Base-by-base conservation (phyloP, 202 grass and related monocot species). In the Carex sylvatica region DNA sequence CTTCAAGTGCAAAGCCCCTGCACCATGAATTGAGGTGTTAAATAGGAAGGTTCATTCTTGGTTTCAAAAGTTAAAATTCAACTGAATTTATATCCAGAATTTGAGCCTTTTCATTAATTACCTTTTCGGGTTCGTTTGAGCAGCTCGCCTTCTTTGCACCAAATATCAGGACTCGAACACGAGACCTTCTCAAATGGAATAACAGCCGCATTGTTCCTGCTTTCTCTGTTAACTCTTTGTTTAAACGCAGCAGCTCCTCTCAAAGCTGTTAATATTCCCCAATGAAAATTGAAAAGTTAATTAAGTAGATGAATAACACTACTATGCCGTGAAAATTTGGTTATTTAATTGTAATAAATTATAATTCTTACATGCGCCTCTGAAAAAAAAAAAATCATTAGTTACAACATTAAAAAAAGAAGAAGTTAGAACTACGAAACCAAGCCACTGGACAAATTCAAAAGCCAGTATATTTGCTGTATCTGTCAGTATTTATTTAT, bases 121-220 rank as follows among this genome's bases (percentile, higher is more conserved):
- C 96, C 93, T 93, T 92, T 99, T 40, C 86, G 85, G 2, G 93
- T 93, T 76, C 93, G 96, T 84, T 99, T 99, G 4, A 93, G 79
- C 83, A 99, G 65, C 44, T 92, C 89, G 20, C 96, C 93, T 80
- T 99, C 96, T 83, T 95, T 99, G 92, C 96, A 99, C 96, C 96
- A 99, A 47, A 99, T 91, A 22, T 99, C 89, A 35, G 93, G 83
- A 65, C 91, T 99, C 62, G 86, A 85, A 4, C 86, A 99, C 5
- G 83, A 90, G 9, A 86, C 81, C 88, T 94, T 94, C 75, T 97
- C 94, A 13, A 92, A 99, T 2, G 93, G 93, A 83, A 93, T 89
- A 38, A 99, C 91, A 14, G 90, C 87, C 2, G 96, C 91, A 44
- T 86, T 93, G 86, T 80, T 99, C 82, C 86, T 93, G 11, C 42